A percentile compares a stretch with the other conserved stretches of the same genome.
Evolutionary conservation across 208 protist species (phyloP).

Genomic region (Crithidia brevicula): DNA sequence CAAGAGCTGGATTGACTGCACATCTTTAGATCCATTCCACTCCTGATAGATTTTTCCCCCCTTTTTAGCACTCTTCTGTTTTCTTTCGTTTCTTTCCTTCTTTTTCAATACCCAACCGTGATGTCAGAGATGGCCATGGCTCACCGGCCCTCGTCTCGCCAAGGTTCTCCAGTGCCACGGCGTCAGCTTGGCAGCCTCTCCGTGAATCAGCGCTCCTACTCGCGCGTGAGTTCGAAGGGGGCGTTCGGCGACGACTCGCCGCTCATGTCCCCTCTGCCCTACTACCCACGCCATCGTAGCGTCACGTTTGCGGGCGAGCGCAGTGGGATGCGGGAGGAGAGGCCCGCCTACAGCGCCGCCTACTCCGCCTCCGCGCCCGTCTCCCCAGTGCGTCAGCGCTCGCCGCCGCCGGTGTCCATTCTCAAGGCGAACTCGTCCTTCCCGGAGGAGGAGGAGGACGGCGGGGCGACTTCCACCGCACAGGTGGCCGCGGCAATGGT

Average conservation of each 20-base stretch:
- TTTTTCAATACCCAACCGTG: neutral
- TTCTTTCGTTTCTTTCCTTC: neutral
- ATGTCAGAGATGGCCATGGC: conserved; percentile 15
- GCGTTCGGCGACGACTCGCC: conserved; percentile 66
- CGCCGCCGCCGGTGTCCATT: conserved; percentile 60
- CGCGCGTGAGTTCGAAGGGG: conserved; percentile 66
- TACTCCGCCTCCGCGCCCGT: conserved; percentile 48
- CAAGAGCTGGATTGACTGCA: too few species aligned
- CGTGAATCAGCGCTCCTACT: conserved; percentile 88
- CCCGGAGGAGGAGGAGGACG: conserved; percentile 31
- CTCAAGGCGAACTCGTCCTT: conserved; percentile 48
- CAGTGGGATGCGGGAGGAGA: conserved; percentile 66
- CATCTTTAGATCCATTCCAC: neutral
- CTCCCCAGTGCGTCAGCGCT: conserved; percentile 43
- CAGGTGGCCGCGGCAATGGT: conserved; percentile 15
- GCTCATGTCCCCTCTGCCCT: conserved; percentile 80
- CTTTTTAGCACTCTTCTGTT: neutral
- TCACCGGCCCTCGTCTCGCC: conserved; percentile 30
- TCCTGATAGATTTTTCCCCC: neutral
- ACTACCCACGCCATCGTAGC: conserved; percentile 80
- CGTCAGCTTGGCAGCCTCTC: conserved; percentile 75
- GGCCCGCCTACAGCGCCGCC: conserved; percentile 65
- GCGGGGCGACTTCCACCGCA: conserved; percentile 14
- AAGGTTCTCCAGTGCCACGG: conserved; percentile 68
- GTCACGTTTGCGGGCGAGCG: conserved; percentile 75